Evolutionary conservation across 1,284 basidiomycete species (phyloP).

Genomic region (Cryptococcus jaspeensis): DNA sequence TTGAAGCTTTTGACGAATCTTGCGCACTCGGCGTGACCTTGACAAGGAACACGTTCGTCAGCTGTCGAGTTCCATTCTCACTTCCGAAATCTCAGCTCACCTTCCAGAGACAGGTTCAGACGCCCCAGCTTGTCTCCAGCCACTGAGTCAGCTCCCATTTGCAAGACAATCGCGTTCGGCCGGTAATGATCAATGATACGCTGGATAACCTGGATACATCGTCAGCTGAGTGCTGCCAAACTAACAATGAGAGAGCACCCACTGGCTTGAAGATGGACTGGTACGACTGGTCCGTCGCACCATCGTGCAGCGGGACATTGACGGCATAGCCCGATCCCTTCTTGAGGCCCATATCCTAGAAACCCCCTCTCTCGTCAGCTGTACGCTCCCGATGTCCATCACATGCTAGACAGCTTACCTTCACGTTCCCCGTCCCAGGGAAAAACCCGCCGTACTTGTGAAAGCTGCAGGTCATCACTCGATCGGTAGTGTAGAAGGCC

Average conservation of each 20-base stretch:
- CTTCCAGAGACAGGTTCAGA: constrained; percentile 91
- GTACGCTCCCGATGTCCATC: too few relatives aligned
- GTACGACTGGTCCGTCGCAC: constrained; percentile 75
- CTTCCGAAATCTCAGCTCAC: constrained; percentile 47
- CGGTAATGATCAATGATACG: constrained; percentile 87
- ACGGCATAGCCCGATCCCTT: constrained; percentile 85
- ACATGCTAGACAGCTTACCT: constrained; percentile 26
- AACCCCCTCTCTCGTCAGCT: background rate
- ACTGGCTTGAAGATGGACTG: constrained; percentile 84
- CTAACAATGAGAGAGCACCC: constrained; percentile 40
- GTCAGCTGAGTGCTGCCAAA: background rate
- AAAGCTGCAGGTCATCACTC: constrained; percentile 94
- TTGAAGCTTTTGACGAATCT: constrained; percentile 79
- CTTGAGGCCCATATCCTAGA: constrained; percentile 73
- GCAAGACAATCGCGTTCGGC: constrained; percentile 85
- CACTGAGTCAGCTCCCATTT: constrained; percentile 93
- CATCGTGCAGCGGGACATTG: constrained; percentile 91
- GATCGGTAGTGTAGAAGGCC: constrained; percentile 94
- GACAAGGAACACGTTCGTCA: constrained; percentile 2
- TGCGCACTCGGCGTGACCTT: constrained; percentile 80
- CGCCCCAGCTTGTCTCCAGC: constrained; percentile 94
- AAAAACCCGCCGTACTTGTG: constrained; percentile 98
- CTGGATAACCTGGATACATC: constrained; percentile 64
- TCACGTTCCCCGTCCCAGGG: constrained; percentile 84
- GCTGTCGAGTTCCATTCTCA: background rate